Percentiles rank a stretch among this genome's conserved stretches.
phyloP scores from a whole-genome alignment of 2,329 filamentous ascomycete species.

The Colletotrichum spaethianum region DNA sequence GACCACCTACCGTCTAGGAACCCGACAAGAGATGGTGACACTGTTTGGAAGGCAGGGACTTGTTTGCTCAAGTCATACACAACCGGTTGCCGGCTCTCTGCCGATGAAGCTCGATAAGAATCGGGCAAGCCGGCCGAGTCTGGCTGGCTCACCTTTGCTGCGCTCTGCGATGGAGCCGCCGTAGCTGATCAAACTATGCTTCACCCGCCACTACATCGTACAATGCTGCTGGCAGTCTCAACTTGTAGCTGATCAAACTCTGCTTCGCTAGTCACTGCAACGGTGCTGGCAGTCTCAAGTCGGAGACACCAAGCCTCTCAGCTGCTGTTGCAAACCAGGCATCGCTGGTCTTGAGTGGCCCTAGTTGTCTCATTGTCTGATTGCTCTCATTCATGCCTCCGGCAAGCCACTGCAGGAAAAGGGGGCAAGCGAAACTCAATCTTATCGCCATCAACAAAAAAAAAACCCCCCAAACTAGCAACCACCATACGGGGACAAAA shows the following conservation, averaged over 20 bases:
- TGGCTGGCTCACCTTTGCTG: neutral
- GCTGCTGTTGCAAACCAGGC: neutral
- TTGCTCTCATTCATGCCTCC: neutral
- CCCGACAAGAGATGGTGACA: neutral
- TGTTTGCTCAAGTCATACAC: neutral
- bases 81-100: neutral
- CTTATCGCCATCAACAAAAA: neutral
- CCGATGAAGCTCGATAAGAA: too few relatives aligned
- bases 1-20: neutral
- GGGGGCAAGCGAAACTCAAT: constrained; percentile 16
- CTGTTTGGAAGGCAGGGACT: too few relatives aligned
- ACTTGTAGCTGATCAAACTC: too few relatives aligned
- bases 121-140: neutral
- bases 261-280: neutral
- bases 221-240: too few relatives aligned
- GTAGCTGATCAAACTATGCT: constrained; percentile 10
- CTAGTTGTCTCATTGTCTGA: neutral
- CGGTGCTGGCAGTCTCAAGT: neutral
- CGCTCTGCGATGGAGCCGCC: constrained; percentile 1
- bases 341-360: neutral
- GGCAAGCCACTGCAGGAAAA: constrained; percentile 14
- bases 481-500: neutral
- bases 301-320: neutral
- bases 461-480: neutral
- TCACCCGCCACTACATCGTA: too few relatives aligned